phyloP scores from a whole-genome alignment of 2,329 filamentous ascomycete genomes.

The Chalaropsis thielavioides region DNA sequence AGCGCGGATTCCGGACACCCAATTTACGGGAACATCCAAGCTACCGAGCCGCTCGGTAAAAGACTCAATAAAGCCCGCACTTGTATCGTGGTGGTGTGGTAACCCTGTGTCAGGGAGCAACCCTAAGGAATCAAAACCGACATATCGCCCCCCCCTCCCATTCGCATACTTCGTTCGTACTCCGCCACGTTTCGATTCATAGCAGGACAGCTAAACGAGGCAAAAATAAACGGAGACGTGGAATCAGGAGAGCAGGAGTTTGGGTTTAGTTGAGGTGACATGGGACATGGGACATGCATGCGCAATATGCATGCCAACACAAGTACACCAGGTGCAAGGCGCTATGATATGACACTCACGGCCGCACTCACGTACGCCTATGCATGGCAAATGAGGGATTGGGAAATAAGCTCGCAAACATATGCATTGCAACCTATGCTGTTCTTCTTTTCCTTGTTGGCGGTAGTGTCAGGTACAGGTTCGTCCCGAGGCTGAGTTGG shows the following conservation, averaged over 20 bases:
- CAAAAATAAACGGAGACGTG: neutral
- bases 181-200: neutral
- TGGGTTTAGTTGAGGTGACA: neutral
- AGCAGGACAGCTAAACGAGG: neutral
- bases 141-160: neutral
- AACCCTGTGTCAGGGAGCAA: neutral
- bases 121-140: neutral
- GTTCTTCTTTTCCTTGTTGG: neutral
- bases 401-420: neutral
- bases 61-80: neutral
- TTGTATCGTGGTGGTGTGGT: neutral
- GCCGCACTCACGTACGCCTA: neutral
- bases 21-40: neutral
- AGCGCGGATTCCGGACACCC: neutral
- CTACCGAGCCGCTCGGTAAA: constrained; percentile 5
- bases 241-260: neutral
- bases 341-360: neutral
- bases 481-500: neutral
- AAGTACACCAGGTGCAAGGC: neutral
- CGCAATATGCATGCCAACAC: neutral
- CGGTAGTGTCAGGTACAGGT: neutral
- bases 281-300: neutral
- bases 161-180: neutral
- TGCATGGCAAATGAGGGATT: neutral
- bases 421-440: neutral